Conservation (phyloP, 768 basidiomycete species). For the Rhodocollybia butyracea region DNA sequence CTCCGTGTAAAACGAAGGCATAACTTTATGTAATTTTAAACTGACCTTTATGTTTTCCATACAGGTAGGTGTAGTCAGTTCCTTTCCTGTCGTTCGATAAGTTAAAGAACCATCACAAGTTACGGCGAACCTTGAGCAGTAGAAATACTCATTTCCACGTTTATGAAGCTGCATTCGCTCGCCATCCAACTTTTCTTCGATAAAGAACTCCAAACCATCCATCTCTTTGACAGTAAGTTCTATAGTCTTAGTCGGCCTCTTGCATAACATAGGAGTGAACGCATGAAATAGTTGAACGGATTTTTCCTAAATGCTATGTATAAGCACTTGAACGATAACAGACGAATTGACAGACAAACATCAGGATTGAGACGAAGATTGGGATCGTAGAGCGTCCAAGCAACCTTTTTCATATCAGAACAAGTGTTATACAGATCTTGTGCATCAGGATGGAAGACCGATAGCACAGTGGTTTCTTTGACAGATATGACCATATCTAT, state of each 20-base stretch:
- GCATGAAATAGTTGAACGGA: slow-evolving; percentile 76
- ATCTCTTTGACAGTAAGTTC: slow-evolving; percentile 86
- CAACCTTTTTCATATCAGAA: slow-evolving; percentile 92
- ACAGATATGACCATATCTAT: slow-evolving; percentile 89
- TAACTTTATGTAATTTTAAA: too few relatives aligned
- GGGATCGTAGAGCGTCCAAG: slow-evolving; percentile 84
- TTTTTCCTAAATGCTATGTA: slow-evolving; percentile 59
- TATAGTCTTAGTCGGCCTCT: slow-evolving; percentile 76
- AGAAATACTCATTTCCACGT: slow-evolving; percentile 86
- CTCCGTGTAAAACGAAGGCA: too few relatives aligned
- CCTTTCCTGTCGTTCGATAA: slow-evolving; percentile 58
- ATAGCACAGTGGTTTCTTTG: slow-evolving; percentile 90
- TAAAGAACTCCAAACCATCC: slow-evolving; percentile 73
- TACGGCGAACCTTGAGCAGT: slow-evolving; percentile 74
- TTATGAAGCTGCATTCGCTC: slow-evolving; percentile 97
- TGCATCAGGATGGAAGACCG: slow-evolving; percentile 92
- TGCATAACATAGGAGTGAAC: slow-evolving; percentile 95
- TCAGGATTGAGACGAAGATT: slow-evolving; percentile 59
- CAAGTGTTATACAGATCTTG: slow-evolving; percentile 94
- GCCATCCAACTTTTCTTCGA: slow-evolving; percentile 98
- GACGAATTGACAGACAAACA: slow-evolving; percentile 27
- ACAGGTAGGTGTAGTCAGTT: slow-evolving; percentile 88
- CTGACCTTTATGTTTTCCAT: slow-evolving; percentile 84
- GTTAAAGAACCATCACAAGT: slow-evolving; percentile 5
- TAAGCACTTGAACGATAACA: not conserved